These are phyloP conservation scores for Auriscalpium vulgare DNA, from an alignment of 768 basidiomycete genomes.

Conservation along the genomic window DNA sequence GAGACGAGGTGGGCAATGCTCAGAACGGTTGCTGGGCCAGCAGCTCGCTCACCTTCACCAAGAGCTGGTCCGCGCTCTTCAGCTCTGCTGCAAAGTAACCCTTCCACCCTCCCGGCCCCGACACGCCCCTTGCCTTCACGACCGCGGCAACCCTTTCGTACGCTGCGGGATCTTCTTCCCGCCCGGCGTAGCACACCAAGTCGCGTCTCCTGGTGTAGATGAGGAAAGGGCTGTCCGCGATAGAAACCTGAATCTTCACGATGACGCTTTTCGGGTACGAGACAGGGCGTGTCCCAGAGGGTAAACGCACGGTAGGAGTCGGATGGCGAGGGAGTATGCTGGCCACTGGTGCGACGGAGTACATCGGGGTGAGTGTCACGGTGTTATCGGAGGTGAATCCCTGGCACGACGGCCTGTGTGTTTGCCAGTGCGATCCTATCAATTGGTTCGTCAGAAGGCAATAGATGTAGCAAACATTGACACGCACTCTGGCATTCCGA, in stretches of 20 bases:
- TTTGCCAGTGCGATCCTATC: constrained; percentile 26
- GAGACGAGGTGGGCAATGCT: no score
- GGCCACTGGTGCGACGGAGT: no score
- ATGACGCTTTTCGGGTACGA: no score
- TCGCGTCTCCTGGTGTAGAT: no score
- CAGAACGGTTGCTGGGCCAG: background rate
- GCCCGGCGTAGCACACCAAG: constrained; percentile 18
- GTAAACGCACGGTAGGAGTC: no score
- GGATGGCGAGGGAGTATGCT: no score
- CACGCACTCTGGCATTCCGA: constrained; percentile 42
- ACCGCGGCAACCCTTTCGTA: constrained; percentile 36
- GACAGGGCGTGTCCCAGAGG: no score
- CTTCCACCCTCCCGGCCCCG: constrained; percentile 26
- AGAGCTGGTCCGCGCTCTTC: constrained; percentile 35
- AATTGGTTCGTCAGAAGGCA: no score
- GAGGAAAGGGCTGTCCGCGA: no score
- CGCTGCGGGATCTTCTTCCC: constrained; percentile 23
- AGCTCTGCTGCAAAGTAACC: constrained; percentile 51
- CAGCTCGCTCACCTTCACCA: constrained; percentile 43
- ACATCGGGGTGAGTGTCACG: no score
- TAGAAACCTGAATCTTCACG: no score
- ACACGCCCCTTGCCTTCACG: constrained; percentile 34
- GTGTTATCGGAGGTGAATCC: background rate
- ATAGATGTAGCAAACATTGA: constrained; percentile 8
- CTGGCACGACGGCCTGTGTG: constrained; percentile 34